Percentiles rank a stretch among this genome's conserved stretches.
Conservation (phyloP, 192 early-diverging fungal species). For the Gryganskiella cystojenkinii region DNA sequence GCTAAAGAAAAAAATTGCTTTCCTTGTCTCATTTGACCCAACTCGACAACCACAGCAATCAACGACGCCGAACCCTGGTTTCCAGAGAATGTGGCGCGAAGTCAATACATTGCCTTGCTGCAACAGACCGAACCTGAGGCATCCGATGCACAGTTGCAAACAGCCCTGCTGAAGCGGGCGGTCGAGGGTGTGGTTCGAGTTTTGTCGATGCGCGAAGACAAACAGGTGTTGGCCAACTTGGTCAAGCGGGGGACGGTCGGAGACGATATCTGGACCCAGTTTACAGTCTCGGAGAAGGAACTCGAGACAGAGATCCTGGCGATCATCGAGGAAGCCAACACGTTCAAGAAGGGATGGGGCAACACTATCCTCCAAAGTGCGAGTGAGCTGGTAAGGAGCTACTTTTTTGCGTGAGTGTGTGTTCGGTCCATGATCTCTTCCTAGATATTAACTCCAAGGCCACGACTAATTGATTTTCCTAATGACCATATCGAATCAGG, state of each 20-base stretch:
- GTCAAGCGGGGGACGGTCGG: slow-evolving; percentile 84
- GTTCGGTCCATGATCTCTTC: neutral
- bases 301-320: slow-evolving; percentile 83
- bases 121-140: slow-evolving; percentile 65
- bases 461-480: neutral
- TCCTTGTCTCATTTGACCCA: too few species aligned
- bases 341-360: slow-evolving; percentile 83
- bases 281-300: slow-evolving; percentile 82
- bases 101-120: slow-evolving; percentile 73
- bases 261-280: slow-evolving; percentile 83
- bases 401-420: neutral
- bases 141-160: slow-evolving; percentile 69
- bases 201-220: slow-evolving; percentile 82
- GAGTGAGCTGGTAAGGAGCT: slow-evolving; percentile 72
- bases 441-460: neutral
- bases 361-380: slow-evolving; percentile 86
- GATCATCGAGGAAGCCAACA: slow-evolving; percentile 85
- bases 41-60: slow-evolving; percentile 23
- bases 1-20: too few species aligned
- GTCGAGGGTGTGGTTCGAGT: slow-evolving; percentile 81
- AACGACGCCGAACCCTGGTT: slow-evolving; percentile 76
- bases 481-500: slow-evolving; percentile 8
- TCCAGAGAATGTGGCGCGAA: slow-evolving; percentile 65
- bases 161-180: slow-evolving; percentile 85
- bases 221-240: slow-evolving; percentile 77